Evolutionary conservation across 495 filamentous ascomycete genomes (phyloP).

Genomic region (Xylaria nigripes): DNA sequence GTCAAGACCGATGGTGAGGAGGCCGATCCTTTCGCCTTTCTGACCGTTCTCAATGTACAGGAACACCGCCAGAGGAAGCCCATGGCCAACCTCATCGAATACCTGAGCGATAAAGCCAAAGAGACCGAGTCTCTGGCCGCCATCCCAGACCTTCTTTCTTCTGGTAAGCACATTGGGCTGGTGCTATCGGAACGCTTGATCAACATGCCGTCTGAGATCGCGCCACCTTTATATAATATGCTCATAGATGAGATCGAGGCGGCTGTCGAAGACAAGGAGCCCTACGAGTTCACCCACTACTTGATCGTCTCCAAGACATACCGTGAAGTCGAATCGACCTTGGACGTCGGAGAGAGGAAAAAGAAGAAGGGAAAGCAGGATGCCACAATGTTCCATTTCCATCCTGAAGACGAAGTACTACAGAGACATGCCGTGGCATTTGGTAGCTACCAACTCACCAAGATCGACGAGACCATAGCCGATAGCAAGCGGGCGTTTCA

Average conservation of each 20-base stretch:
- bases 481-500: constrained; percentile 93
- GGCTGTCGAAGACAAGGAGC: constrained; percentile 84
- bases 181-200: constrained; percentile 85
- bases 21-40: constrained; percentile 88
- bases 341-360: constrained; percentile 61
- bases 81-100: constrained; percentile 59
- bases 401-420: constrained; percentile 92
- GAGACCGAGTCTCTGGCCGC: constrained; percentile 45
- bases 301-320: constrained; percentile 86
- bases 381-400: constrained; percentile 69
- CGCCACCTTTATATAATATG: constrained; percentile 96
- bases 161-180: constrained; percentile 56
- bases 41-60: constrained; percentile 78
- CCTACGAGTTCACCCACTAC: constrained; percentile 89
- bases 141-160: constrained; percentile 48
- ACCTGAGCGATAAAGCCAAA: constrained; percentile 56
- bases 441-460: constrained; percentile 66
- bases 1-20: constrained; percentile 94
- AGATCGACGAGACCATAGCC: constrained; percentile 67
- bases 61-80: constrained; percentile 70
- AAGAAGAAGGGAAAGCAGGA: constrained; percentile 63
- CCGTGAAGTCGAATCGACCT: constrained; percentile 69
- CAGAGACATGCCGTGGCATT: constrained; percentile 59
- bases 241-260: constrained; percentile 85
- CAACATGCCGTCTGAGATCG: constrained; percentile 87